A percentile compares a stretch with the other conserved stretches of the same genome.
Conservation (phyloP, 2,329 filamentous ascomycete species). For the Calycina marina region DNA sequence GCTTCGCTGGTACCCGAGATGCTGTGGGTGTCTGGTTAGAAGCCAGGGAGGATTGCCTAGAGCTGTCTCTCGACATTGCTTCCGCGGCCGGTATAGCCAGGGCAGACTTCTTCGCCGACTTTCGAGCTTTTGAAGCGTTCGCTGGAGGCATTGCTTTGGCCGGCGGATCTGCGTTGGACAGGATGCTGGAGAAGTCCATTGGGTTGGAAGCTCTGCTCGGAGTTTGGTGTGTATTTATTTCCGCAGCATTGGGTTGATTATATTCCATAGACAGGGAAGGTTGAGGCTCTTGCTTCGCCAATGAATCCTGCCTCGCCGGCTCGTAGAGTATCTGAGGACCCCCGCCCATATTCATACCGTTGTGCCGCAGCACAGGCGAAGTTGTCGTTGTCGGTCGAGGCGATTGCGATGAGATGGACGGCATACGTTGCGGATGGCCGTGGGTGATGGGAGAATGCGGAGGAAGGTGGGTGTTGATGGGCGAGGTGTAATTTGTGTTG, state of each 20-base stretch:
- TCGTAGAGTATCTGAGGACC: conserved; percentile 1
- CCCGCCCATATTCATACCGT: conserved; percentile 25
- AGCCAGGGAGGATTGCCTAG: conserved; percentile 35
- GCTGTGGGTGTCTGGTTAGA: conserved; percentile 26
- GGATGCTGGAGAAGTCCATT: conserved; percentile 93
- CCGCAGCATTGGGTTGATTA: conserved; percentile 3
- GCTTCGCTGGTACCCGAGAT: conserved; percentile 28
- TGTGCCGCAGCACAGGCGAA: conserved; percentile 32
- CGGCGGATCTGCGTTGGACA: conserved; percentile 63
- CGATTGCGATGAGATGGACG: conserved; percentile 17
- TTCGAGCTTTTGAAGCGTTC: conserved; percentile 18
- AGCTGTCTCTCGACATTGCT: conserved; percentile 18
- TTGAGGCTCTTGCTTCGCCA: conserved; percentile 12
- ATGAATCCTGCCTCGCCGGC: conserved; percentile 2
- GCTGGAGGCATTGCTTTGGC: conserved; percentile 30
- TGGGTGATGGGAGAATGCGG: conserved; percentile 36
- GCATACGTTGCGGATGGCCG: conserved; percentile 26
- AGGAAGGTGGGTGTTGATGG: conserved; percentile 29
- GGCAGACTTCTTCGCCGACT: conserved; percentile 14
- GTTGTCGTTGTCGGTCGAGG: conserved; percentile 25
- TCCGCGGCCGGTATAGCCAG: conserved; percentile 11
- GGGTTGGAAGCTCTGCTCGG: conserved; percentile 65
- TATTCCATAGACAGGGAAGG: conserved; percentile 14
- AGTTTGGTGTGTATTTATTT: conserved; percentile 33
- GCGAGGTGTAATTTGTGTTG: conserved; percentile 35